Conservation (phyloP, 139 green algal species). For the Coelastrella sp. region DNA sequence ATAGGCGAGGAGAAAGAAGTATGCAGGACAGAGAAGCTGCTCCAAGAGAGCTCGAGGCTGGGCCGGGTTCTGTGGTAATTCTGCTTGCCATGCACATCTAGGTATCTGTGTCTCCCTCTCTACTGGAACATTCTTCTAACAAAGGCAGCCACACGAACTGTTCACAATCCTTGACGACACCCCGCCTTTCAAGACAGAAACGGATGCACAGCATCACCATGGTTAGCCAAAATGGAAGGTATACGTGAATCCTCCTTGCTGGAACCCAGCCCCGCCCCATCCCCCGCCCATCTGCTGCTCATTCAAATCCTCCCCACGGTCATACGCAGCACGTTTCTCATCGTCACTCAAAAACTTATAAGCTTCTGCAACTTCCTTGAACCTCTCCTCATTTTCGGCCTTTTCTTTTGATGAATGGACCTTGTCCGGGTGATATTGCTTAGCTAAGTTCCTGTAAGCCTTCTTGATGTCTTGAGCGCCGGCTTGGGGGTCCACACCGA, state of each 20-base stretch:
- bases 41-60: too few relatives aligned
- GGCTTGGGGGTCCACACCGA: slow-evolving; percentile 62
- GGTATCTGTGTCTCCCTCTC: too few relatives aligned
- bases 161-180: neutral
- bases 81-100: too few relatives aligned
- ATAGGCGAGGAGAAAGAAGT: too few relatives aligned
- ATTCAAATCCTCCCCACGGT: slow-evolving; percentile 62
- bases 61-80: too few relatives aligned
- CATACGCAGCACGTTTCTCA: slow-evolving; percentile 62
- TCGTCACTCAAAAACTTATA: slow-evolving; percentile 80
- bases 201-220: neutral
- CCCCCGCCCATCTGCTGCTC: slow-evolving; percentile 18
- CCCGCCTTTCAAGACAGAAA: neutral
- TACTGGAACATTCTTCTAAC: too few relatives aligned
- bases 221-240: slow-evolving; percentile 47
- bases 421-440: slow-evolving; percentile 72
- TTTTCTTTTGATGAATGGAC: slow-evolving; percentile 56
- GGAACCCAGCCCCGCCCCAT: slow-evolving; percentile 40
- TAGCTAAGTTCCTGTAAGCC: slow-evolving; percentile 3
- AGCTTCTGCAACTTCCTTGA: slow-evolving; percentile 68
- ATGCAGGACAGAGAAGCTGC: too few relatives aligned
- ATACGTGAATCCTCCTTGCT: slow-evolving; percentile 51
- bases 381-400: slow-evolving; percentile 53
- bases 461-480: slow-evolving; percentile 8
- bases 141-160: too few relatives aligned